phyloP scores from a whole-genome alignment of 1,139 yeast genomes.

The Ogataea hybrid region DNA sequence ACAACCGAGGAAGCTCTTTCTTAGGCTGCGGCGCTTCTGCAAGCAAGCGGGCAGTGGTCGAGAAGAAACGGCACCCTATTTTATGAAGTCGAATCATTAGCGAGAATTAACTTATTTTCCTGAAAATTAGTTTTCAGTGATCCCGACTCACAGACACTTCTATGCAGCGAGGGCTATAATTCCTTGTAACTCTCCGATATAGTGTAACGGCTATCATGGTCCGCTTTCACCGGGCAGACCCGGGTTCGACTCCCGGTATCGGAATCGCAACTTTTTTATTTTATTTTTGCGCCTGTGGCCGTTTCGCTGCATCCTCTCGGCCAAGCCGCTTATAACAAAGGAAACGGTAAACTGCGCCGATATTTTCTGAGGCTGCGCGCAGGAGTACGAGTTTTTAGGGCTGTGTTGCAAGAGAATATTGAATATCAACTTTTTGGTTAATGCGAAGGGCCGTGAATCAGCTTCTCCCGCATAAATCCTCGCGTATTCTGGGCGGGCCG shows the following conservation, averaged over 20 bases:
- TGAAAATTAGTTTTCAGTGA: background rate
- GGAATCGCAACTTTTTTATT: slow-evolving; percentile 40
- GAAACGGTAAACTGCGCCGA: background rate
- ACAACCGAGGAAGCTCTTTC: slow-evolving; percentile 28
- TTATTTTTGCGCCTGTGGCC: background rate
- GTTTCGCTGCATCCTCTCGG: background rate
- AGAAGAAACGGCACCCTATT: slow-evolving; percentile 1
- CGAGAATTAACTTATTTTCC: background rate
- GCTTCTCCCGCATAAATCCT: slow-evolving; percentile 26
- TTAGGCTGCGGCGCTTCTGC: slow-evolving; percentile 4
- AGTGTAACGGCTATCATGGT: slow-evolving; percentile 75
- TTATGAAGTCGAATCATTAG: background rate
- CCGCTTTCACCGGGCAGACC: slow-evolving; percentile 76
- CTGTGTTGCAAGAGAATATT: slow-evolving; percentile 4
- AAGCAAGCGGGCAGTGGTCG: slow-evolving; percentile 1
- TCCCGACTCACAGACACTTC: background rate
- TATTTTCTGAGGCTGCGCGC: background rate
- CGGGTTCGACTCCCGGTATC: slow-evolving; percentile 78
- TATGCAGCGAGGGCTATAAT: background rate
- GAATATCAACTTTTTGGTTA: background rate
- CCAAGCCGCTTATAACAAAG: background rate
- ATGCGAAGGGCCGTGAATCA: slow-evolving; percentile 33
- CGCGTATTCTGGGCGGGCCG: slow-evolving; percentile 21
- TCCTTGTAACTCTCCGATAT: slow-evolving; percentile 44
- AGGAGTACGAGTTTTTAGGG: background rate